A percentile compares a stretch with the other conserved stretches of the same genome.
phyloP scores from a whole-genome alignment of 1,284 basidiomycete species.

The Boletus nobilissimus region DNA sequence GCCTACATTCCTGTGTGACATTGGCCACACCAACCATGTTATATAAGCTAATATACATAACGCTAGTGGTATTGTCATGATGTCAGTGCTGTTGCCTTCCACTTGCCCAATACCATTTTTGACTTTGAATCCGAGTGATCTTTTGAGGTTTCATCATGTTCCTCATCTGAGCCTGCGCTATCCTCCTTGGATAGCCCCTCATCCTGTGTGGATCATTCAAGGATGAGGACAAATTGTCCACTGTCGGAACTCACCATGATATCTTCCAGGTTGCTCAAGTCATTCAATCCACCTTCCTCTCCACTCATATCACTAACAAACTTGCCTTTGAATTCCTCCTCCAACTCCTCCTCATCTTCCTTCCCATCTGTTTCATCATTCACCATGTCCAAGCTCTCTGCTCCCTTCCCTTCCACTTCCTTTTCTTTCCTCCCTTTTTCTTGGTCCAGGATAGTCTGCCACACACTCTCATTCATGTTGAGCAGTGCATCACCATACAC shows the following conservation, averaged over 20 bases:
- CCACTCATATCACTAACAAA: constrained; percentile 88
- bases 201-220: constrained; percentile 24
- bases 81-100: constrained; percentile 63
- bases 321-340: constrained; percentile 77
- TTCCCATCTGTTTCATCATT: constrained; percentile 65
- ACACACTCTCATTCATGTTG: constrained; percentile 98
- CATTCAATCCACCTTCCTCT: constrained; percentile 71
- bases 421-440: constrained; percentile 67
- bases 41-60: too few species aligned
- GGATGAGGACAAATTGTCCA: constrained; percentile 13
- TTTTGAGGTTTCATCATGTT: constrained; percentile 48
- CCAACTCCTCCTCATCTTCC: constrained; percentile 58
- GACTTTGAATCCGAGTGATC: constrained; percentile 50
- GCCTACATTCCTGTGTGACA: too few species aligned
- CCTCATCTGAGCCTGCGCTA: constrained; percentile 53
- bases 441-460: constrained; percentile 89
- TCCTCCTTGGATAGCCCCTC: constrained; percentile 34
- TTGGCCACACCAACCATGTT: too few species aligned
- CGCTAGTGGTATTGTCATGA: too few species aligned
- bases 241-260: constrained; percentile 54
- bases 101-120: constrained; percentile 69
- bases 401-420: constrained; percentile 56
- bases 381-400: constrained; percentile 56
- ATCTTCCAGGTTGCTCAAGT: constrained; percentile 83
- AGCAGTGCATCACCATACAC: constrained; percentile 98